Evolutionary conservation across 306 rosid species (phyloP).

Genomic region (Begonia masoniana): DNA sequence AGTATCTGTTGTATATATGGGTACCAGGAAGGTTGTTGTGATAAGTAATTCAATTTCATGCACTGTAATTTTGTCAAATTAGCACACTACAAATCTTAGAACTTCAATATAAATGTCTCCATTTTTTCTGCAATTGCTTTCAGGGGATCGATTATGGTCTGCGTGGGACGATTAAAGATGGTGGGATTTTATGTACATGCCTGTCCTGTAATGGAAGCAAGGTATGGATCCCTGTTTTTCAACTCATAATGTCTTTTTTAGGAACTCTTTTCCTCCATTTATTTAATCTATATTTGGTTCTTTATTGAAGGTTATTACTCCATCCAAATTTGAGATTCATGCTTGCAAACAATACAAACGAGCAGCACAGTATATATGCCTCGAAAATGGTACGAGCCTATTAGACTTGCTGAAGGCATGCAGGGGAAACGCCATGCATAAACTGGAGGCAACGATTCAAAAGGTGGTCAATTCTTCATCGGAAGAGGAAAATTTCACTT

Average conservation of each 20-base stretch:
- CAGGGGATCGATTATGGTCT: slow-evolving; percentile 72
- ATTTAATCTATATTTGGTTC: slow-evolving; percentile 12
- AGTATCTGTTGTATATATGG: slow-evolving; percentile 73
- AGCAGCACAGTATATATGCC: slow-evolving; percentile 90
- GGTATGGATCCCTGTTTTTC: slow-evolving; percentile 39
- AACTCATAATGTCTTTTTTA: slow-evolving; percentile 8
- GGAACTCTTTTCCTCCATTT: background rate
- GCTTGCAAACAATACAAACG: slow-evolving; percentile 84
- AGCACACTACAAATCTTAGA: too few relatives aligned
- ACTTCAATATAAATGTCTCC: too few relatives aligned
- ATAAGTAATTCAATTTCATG: slow-evolving; percentile 2
- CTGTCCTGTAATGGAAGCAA: slow-evolving; percentile 55
- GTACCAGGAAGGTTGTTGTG: slow-evolving; percentile 65
- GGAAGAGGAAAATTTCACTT: slow-evolving; percentile 58
- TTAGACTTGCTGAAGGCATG: slow-evolving; percentile 80
- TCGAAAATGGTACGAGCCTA: slow-evolving; percentile 87
- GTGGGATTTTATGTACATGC: slow-evolving; percentile 88
- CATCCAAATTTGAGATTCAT: slow-evolving; percentile 96
- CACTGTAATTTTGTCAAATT: background rate
- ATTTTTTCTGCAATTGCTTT: slow-evolving; percentile 8
- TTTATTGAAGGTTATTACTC: slow-evolving; percentile 60
- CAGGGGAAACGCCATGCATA: slow-evolving; percentile 56
- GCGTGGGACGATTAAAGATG: slow-evolving; percentile 62
- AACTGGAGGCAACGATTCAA: slow-evolving; percentile 71
- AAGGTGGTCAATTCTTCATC: slow-evolving; percentile 51